Evolutionary conservation across 164 flowering plant genomes (phyloP), one percentile per base, ranked within the genome.

Genomic region (Magnolia kwangsiensis): DNA sequence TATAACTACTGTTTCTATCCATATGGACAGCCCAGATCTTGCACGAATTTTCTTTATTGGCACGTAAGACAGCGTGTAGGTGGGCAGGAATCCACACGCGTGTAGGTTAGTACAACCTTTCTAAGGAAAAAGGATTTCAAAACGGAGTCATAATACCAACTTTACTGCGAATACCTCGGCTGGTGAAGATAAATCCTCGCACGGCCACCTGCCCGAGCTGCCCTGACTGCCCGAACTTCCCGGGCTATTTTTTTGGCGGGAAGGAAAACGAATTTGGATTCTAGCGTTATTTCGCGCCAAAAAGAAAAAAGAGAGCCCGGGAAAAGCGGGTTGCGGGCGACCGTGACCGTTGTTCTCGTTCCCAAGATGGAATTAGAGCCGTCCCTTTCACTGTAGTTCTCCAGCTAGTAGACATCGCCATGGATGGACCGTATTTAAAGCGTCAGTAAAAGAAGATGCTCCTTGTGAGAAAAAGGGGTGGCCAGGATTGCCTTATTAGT

Each of bases 221-320:
- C 71, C 71, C 71, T 27, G 16, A 31, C 71, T 67, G 71, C 71
- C 68, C 68, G 4, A 65, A 13, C 29, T 63, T n/a, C 68, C 29
- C 49, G 45, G 18, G n/a, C 14, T 7, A 1, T 8, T 65, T 65
- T 24, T 65, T 27, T 27, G 8, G 71, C 49, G 68, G 27, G 27
- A 11, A 3, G 27, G 11, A 16, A 27, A 24, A 14, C 19, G 45
- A 65, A 67, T 24, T 67, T 27, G 45, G 8, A 24, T 29, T 24
- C 7, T 3, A 67, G 27, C 11, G 20, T 5, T 10, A 4, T 65
- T 65, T 65, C 29, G 68, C 68, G 68, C 68, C 68, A 65, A 65
- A 23, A 20, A 13, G 16, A 65, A 65, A 24, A 13, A 16, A 10
- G 3, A 10, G 61, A 3, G 61, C 61, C 61, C 61, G 61, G 16